Conservation (phyloP, 257 asterid species). For the Solanum okadae region DNA sequence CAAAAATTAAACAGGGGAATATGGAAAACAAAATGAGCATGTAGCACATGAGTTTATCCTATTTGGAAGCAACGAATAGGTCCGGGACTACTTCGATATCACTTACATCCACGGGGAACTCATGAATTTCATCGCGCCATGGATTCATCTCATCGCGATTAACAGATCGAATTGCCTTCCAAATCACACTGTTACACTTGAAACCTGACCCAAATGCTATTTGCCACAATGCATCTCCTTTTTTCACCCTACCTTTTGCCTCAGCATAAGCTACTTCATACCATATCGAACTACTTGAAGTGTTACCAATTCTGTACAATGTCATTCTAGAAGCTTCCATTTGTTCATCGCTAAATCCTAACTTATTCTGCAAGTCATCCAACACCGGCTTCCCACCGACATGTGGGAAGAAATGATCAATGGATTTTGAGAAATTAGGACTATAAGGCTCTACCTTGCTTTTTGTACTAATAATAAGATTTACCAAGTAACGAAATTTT, state of each 20-base stretch:
- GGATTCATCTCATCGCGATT: slow-evolving; percentile 24
- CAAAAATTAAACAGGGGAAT: neutral
- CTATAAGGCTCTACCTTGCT: slow-evolving; percentile 15
- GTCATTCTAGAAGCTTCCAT: slow-evolving; percentile 46
- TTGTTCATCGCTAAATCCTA: slow-evolving; percentile 15
- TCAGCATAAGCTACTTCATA: slow-evolving; percentile 30
- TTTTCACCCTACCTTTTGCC: slow-evolving; percentile 32
- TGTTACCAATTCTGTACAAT: slow-evolving; percentile 27
- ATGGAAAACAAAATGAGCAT: neutral
- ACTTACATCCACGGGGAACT: slow-evolving; percentile 20
- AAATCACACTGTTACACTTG: slow-evolving; percentile 34
- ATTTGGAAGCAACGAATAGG: neutral
- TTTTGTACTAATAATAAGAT: slow-evolving; percentile 15
- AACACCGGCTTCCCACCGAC: slow-evolving; percentile 32
- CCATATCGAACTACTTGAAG: slow-evolving; percentile 42
- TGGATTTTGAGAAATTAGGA: slow-evolving; percentile 25
- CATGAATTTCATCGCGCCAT: slow-evolving; percentile 28
- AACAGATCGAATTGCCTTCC: slow-evolving; percentile 21
- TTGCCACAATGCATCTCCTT: slow-evolving; percentile 31
- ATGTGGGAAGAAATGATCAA: slow-evolving; percentile 35
- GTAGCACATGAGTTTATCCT: neutral
- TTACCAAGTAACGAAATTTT: slow-evolving; percentile 19
- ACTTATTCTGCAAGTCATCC: slow-evolving; percentile 33
- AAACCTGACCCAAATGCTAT: slow-evolving; percentile 37
- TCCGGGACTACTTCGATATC: neutral